Evolutionary conservation across 2,329 filamentous ascomycete genomes (phyloP), one percentile per base, ranked within the genome.

Genomic region (Arthrobotrys musiformis): DNA sequence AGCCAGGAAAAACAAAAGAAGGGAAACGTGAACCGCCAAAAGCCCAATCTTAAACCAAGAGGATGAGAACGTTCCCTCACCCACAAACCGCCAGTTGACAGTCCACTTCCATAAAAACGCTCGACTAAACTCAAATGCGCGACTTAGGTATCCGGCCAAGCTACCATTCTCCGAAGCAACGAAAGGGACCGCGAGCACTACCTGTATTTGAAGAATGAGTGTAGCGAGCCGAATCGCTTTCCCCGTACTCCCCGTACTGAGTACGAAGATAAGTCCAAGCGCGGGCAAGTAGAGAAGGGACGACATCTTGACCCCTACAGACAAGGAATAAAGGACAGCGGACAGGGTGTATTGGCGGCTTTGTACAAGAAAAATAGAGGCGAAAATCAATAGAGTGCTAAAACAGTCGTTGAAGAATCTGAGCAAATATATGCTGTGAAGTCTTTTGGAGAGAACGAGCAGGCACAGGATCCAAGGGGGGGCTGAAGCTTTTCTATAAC

Each of bases 51-150:
- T 89, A 82, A 97, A 96, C 1, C 85, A 82, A 75, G 85, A 88
- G 80, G 89, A 91, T 54, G 96, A 87, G 81, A 99, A 99, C 0
- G 85, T 84, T 5, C 92, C 88, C 84, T 97, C 93, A 15, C 92
- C 90, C n/a, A 97, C 85, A 83, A 98, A 98, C 66, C 94, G 90
- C 95, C 95, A 99, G 84, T 99, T 99, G 80, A 99, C 95, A 0
- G 95, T 99, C 95, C 95, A 99, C 84, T 94, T 93, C 86, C 94
- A 98, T 81, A 97, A 87, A 85, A 99, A 99, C 81, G 93, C 90
- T 67, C 95, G 88, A 54, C 92, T 93, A 73, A 99, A 87, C 85
- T 99, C 93, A 82, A 99, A 99, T 0, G 95, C 93, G 79, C 92
- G 88, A 54, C 89, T 88, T 17, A 96, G 82, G 82, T 99, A 99